Evolutionary conservation across 1,284 basidiomycete genomes (phyloP).

Genomic region (Leccinum pachyderme): DNA sequence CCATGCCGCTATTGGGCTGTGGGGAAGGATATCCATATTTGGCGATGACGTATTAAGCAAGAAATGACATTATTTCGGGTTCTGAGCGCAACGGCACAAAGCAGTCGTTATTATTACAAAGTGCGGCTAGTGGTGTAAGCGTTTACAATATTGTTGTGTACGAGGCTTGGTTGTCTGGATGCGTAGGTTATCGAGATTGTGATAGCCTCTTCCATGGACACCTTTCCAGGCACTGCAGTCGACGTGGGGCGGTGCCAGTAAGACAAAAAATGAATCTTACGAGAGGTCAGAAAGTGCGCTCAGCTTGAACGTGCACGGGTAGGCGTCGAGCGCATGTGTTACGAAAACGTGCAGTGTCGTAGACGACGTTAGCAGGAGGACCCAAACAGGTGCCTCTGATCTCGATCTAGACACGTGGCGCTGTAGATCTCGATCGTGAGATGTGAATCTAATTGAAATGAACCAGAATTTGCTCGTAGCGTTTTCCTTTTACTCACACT

Average conservation of each 20-base stretch:
- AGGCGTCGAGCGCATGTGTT: neutral
- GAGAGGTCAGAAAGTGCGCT: neutral
- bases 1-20: neutral
- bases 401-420: slow-evolving; percentile 33
- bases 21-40: slow-evolving; percentile 9
- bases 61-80: neutral
- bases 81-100: neutral
- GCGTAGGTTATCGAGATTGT: neutral
- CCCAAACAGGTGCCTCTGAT: slow-evolving; percentile 8
- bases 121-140: neutral
- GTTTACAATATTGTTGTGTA: neutral
- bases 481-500: slow-evolving; percentile 33
- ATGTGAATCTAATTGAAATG: slow-evolving; percentile 37
- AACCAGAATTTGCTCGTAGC: slow-evolving; percentile 30
- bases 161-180: neutral
- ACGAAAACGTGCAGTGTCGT: neutral
- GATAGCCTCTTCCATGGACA: neutral
- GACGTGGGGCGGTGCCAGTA: neutral
- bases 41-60: slow-evolving; percentile 11
- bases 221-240: neutral
- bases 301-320: neutral
- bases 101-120: neutral
- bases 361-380: no score
- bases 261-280: neutral
- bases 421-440: slow-evolving; percentile 34